Evolutionary conservation across 495 filamentous ascomycete genomes (phyloP).

Genomic region (Lophiostoma macrostomum): DNA sequence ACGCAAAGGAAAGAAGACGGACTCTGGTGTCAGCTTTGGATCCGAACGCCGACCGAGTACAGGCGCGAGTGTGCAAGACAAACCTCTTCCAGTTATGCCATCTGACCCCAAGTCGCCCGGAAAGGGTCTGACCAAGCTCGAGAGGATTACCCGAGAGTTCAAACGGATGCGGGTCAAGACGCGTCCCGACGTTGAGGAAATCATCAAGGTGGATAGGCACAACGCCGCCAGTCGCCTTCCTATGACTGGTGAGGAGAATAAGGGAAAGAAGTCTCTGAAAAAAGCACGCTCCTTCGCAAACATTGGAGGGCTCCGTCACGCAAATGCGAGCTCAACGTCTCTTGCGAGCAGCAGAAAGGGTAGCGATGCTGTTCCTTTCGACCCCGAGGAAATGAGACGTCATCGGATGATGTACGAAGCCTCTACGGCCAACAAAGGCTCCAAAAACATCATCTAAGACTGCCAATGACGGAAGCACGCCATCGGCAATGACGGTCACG

Average conservation of each 20-base stretch:
- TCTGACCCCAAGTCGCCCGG: slow-evolving; percentile 34
- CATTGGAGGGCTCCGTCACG: slow-evolving; percentile 27
- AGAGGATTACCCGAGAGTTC: slow-evolving; percentile 58
- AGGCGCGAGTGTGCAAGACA: slow-evolving; percentile 17
- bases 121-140: slow-evolving; percentile 52
- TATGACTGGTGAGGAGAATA: slow-evolving; percentile 17
- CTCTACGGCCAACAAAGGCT: slow-evolving; percentile 2
- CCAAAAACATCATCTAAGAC: neutral
- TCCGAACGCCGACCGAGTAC: slow-evolving; percentile 35
- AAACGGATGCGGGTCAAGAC: slow-evolving; percentile 44
- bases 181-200: slow-evolving; percentile 34
- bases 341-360: slow-evolving; percentile 21
- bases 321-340: slow-evolving; percentile 26
- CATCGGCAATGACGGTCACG: neutral
- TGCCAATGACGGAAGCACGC: neutral
- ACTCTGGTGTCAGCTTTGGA: slow-evolving; percentile 63
- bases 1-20: slow-evolving; percentile 54
- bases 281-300: slow-evolving; percentile 42
- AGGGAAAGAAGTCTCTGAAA: slow-evolving; percentile 35
- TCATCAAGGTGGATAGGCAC: slow-evolving; percentile 26
- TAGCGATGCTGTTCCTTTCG: slow-evolving; percentile 31
- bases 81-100: slow-evolving; percentile 24
- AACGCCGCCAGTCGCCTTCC: slow-evolving; percentile 2
- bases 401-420: slow-evolving; percentile 37
- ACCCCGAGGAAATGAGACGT: slow-evolving; percentile 36